A percentile compares a stretch with the other conserved stretches of the same genome.
phyloP scores from a whole-genome alignment of 306 rosid genomes.

The Abrus pulchellus region DNA sequence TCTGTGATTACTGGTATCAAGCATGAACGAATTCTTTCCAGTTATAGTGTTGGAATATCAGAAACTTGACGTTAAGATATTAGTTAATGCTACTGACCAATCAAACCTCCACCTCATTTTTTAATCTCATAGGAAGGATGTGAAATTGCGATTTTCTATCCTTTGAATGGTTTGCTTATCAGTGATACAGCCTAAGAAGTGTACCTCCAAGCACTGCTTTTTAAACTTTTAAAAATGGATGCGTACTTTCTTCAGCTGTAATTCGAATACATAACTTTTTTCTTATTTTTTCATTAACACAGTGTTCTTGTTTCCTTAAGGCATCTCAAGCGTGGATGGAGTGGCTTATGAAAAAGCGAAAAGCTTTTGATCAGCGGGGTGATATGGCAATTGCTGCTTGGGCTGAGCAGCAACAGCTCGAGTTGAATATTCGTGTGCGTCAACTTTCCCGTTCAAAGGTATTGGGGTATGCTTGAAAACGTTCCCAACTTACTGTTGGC shows the following conservation, averaged over 20 bases:
- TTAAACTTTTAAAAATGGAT: conserved; percentile 34
- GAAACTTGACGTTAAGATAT: not conserved
- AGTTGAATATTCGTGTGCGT: conserved; percentile 83
- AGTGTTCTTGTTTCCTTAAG: conserved; percentile 57
- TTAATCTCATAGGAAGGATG: not conserved
- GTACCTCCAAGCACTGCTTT: conserved; percentile 9
- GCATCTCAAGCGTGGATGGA: conserved; percentile 99
- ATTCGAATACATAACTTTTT: not conserved
- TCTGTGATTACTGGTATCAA: conserved; percentile 3
- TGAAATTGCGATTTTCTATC: not conserved
- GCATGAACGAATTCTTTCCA: conserved; percentile 11
- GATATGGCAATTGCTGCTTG: conserved; percentile 98
- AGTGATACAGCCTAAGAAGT: not conserved
- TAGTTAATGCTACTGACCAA: not conserved
- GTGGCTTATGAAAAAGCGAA: conserved; percentile 91
- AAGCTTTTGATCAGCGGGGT: conserved; percentile 95
- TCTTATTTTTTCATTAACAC: conserved; percentile 26
- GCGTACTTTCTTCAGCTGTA: conserved; percentile 18
- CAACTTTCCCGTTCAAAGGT: conserved; percentile 96
- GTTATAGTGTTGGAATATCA: not conserved
- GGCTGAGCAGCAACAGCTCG: conserved; percentile 98
- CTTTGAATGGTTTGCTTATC: not conserved
- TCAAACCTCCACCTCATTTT: not conserved
- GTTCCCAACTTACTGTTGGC: conserved; percentile 40
- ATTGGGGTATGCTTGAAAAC: conserved; percentile 32